Evolutionary conservation across 331 rosid species (phyloP).

Genomic region (Dryas integrifolia): DNA sequence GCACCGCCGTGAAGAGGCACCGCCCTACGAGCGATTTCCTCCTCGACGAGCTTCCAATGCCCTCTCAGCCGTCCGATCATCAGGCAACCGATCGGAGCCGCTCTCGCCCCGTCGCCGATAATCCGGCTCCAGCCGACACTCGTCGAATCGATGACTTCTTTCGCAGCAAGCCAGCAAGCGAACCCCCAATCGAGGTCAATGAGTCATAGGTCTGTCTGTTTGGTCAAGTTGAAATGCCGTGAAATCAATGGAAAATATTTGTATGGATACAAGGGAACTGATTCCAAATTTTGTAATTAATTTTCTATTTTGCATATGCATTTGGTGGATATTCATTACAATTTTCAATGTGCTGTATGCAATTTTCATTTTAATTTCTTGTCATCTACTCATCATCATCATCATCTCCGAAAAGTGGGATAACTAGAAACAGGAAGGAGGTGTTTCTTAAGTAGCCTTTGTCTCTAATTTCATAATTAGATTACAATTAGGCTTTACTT

Average conservation of each 20-base stretch:
- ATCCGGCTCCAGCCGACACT: conserved; percentile 40
- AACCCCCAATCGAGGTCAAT: conserved; percentile 25
- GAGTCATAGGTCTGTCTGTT: conserved; percentile 13
- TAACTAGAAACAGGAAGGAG: background rate
- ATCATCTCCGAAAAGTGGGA: background rate
- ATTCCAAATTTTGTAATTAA: background rate
- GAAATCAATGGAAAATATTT: background rate
- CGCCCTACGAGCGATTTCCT: conserved; percentile 74
- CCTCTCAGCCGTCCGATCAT: conserved; percentile 36
- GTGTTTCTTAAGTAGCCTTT: background rate
- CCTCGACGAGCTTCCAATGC: conserved; percentile 64
- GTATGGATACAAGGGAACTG: background rate
- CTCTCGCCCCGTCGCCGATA: conserved; percentile 34
- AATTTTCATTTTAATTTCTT: background rate
- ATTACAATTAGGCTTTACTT: background rate
- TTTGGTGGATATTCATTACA: background rate
- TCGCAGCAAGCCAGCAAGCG: conserved; percentile 32
- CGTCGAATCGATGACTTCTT: conserved; percentile 76
- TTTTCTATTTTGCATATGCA: background rate
- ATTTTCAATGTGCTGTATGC: background rate
- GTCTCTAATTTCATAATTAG: background rate
- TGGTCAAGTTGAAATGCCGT: background rate
- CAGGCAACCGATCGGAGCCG: conserved; percentile 33
- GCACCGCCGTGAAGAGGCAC: conserved; percentile 71
- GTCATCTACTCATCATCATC: background rate